Evolutionary conservation across 306 rosid genomes (phyloP), one percentile per base, ranked within the genome.

Genomic region (Vachellia collinsii): DNA sequence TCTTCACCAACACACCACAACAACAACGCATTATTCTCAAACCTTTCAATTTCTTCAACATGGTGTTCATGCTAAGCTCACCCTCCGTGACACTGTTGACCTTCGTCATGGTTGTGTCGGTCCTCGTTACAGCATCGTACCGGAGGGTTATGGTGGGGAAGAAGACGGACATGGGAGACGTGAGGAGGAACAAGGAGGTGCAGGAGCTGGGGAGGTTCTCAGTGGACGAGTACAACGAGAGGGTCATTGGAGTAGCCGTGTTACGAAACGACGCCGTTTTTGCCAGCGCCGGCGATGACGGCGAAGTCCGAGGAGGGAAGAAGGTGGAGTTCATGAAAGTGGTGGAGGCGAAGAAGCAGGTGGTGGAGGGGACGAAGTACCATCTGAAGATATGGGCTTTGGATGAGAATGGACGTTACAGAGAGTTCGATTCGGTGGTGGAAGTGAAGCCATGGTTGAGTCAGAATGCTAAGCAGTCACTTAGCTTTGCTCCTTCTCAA

Each of bases 171-270:
- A 67, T 94, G 11, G 37, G 29, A 25, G 86, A 92, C 77, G 97
- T 89, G 79, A 87, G 62, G 78, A 59, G 81, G 54, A 92, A 94
- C 88, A 65, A 16, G 83, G 88, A 92, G 78, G 92, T 92, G 58
- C 98, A 94, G 64, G 85, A 81, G 65, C 81, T 94, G 11, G 98
- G 98, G 66, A 89, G 76, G 77, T 94, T 94, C 74, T 86, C 97
- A 14, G 98, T 94, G 81, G 81, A 84, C 74, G 91, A 94, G 86
- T 87, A 86, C 74, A 90, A 90, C 75, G 70, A 78, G 66, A 82
- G 69, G 7, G 39, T 47, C 41, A 23, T 47, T 25, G n/a, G 74
- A 47, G 19, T 12, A 65, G 50, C 3, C 11, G 48, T 44, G 22
- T 42, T 46, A 71, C 22, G 47, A 47, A 77, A 25, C 41, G 66